phyloP scores from a whole-genome alignment of 257 asterid species.

The Nyctanthes arbortristis region DNA sequence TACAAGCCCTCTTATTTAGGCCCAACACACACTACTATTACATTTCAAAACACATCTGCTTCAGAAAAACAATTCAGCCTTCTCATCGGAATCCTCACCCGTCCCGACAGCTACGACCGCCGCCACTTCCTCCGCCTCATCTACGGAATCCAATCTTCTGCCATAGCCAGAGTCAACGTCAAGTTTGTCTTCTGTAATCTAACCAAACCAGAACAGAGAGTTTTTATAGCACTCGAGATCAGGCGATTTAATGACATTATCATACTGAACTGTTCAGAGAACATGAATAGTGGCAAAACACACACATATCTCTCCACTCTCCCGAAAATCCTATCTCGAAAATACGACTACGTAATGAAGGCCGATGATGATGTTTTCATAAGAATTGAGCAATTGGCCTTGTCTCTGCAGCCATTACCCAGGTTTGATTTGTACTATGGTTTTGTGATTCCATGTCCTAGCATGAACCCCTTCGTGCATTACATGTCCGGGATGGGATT shows the following conservation, averaged over 20 bases:
- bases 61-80: constrained; percentile 40
- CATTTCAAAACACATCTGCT: constrained; percentile 13
- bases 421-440: constrained; percentile 69
- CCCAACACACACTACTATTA: constrained; percentile 12
- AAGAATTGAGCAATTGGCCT: constrained; percentile 51
- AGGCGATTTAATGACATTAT: constrained; percentile 64
- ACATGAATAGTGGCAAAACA: constrained; percentile 76
- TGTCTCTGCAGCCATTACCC: constrained; percentile 51
- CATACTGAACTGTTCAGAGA: constrained; percentile 58
- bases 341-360: constrained; percentile 78
- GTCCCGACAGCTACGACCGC: constrained; percentile 54
- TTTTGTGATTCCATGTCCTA: constrained; percentile 73
- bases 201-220: constrained; percentile 53
- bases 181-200: constrained; percentile 65
- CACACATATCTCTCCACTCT: constrained; percentile 69
- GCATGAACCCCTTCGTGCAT: constrained; percentile 65
- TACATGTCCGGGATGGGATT: constrained; percentile 93
- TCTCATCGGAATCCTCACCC: constrained; percentile 63
- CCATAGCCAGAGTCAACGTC: constrained; percentile 46
- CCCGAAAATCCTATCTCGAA: constrained; percentile 39
- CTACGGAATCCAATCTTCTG: constrained; percentile 53
- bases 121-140: constrained; percentile 80
- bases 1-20: constrained; percentile 35
- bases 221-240: constrained; percentile 57
- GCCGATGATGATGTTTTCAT: constrained; percentile 78